phyloP scores from a whole-genome alignment of 2,329 filamentous ascomycete species.

The Clonostachys rosea region DNA sequence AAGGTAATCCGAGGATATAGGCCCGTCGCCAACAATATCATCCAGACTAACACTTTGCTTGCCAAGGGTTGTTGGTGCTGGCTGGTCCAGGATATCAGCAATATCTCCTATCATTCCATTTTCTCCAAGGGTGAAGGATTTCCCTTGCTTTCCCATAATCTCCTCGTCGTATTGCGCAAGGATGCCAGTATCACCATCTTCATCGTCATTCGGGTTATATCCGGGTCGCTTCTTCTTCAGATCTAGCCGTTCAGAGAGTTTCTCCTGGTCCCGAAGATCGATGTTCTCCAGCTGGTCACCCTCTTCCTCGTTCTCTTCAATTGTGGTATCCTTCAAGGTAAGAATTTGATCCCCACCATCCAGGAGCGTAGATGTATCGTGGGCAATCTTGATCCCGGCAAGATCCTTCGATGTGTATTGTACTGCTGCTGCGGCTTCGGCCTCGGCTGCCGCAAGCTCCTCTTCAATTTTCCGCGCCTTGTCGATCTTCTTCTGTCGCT shows the following conservation, averaged over 20 bases:
- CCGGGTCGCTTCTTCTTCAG: constrained; percentile 85
- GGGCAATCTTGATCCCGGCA: constrained; percentile 85
- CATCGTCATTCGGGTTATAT: constrained; percentile 79
- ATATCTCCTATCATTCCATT: constrained; percentile 66
- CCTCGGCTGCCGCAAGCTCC: constrained; percentile 74
- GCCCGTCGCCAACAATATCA: constrained; percentile 50
- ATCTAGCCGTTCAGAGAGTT: constrained; percentile 70
- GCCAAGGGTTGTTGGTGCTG: constrained; percentile 53
- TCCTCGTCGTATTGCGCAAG: constrained; percentile 94
- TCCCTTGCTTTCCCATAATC: constrained; percentile 83
- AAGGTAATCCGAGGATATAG: constrained; percentile 74
- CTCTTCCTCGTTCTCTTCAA: constrained; percentile 71
- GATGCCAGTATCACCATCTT: constrained; percentile 61
- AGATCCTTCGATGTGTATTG: constrained; percentile 83
- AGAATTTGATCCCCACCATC: constrained; percentile 84
- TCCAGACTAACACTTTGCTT: constrained; percentile 74
- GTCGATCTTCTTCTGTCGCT: constrained; percentile 86
- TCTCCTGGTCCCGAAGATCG: constrained; percentile 66
- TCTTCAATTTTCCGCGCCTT: constrained; percentile 68
- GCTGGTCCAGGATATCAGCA: constrained; percentile 47
- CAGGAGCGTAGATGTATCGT: constrained; percentile 77
- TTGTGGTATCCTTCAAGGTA: constrained; percentile 88
- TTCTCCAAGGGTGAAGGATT: constrained; percentile 81
- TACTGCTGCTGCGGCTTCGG: constrained; percentile 53
- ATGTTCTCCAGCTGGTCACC: constrained; percentile 87